phyloP scores from a whole-genome alignment of 1,139 yeast genomes.

The Lodderomyces elongisporus region DNA sequence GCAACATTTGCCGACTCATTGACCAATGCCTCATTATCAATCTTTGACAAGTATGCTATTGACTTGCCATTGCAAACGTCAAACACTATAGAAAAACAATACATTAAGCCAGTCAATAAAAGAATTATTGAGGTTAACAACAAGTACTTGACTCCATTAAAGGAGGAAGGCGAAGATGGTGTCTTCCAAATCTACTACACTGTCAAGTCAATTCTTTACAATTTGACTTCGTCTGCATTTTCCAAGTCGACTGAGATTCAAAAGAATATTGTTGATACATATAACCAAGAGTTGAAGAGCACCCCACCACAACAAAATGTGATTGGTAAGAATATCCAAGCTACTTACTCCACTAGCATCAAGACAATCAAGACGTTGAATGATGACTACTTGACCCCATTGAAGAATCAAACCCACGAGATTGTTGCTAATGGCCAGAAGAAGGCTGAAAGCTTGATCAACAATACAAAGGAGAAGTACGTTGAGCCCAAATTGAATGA shows the following conservation, averaged over 20 bases:
- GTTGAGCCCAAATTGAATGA: conserved; percentile 12
- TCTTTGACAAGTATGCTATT: conserved; percentile 11
- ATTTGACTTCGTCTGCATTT: conserved; percentile 24
- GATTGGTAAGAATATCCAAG: conserved; percentile 28
- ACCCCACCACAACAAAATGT: conserved; percentile 14
- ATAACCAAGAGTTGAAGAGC: conserved; percentile 27
- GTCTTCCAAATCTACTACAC: conserved; percentile 29
- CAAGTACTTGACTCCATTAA: conserved; percentile 11
- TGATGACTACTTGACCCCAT: conserved; percentile 36
- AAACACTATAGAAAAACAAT: conserved; percentile 7
- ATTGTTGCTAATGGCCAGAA: conserved; percentile 31
- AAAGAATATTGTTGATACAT: conserved; percentile 29
- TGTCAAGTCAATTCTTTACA: conserved; percentile 24
- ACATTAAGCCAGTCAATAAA: conserved; percentile 10
- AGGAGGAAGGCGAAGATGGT: conserved; percentile 8
- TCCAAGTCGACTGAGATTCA: conserved; percentile 29
- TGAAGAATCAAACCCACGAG: conserved; percentile 37
- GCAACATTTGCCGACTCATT: conserved; percentile 24
- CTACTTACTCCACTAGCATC: conserved; percentile 33
- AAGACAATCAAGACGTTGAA: conserved; percentile 33
- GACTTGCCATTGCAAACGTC: conserved; percentile 8
- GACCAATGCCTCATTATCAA: conserved; percentile 4
- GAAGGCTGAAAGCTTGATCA: conserved; percentile 30
- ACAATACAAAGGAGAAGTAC: conserved; percentile 26
- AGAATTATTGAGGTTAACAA: conserved; percentile 12